Percentiles rank a stretch among this genome's conserved stretches.
Evolutionary conservation across 2,329 filamentous ascomycete species (phyloP).

Genomic region (Blastomyces silverae): DNA sequence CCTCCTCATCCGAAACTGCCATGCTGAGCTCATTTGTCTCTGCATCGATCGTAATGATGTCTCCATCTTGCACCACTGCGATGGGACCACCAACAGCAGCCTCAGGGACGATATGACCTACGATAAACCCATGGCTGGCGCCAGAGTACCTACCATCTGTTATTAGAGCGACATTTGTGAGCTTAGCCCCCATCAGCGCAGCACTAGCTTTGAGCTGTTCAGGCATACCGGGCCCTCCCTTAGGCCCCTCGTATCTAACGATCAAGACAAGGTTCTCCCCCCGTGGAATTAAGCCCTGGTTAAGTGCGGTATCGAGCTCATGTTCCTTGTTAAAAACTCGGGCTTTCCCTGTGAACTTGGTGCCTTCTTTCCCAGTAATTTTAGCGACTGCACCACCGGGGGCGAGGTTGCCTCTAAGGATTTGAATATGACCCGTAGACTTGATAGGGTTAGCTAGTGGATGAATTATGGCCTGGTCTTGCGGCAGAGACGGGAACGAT

Average conservation of each 20-base stretch:
- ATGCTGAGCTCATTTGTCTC: constrained; percentile 68
- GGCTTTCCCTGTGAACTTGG: constrained; percentile 71
- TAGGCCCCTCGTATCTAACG: constrained; percentile 89
- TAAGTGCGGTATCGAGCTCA: constrained; percentile 67
- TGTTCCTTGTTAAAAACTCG: constrained; percentile 82
- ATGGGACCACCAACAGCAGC: constrained; percentile 81
- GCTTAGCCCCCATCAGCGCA: constrained; percentile 84
- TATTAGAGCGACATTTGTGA: constrained; percentile 82
- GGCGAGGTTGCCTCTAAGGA: constrained; percentile 79
- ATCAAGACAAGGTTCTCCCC: constrained; percentile 81
- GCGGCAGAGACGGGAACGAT: constrained; percentile 67
- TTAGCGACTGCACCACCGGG: constrained; percentile 88
- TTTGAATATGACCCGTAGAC: constrained; percentile 75
- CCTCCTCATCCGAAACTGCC: constrained; percentile 63
- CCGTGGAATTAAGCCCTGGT: constrained; percentile 60
- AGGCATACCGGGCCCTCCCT: constrained; percentile 88
- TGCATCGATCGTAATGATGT: constrained; percentile 74
- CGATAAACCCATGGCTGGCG: constrained; percentile 84
- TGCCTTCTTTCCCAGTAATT: constrained; percentile 91
- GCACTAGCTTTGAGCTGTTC: constrained; percentile 85
- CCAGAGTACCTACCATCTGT: constrained; percentile 69
- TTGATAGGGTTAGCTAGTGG: constrained; percentile 80
- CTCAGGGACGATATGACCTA: constrained; percentile 86
- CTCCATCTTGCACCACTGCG: constrained; percentile 71
- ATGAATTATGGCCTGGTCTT: constrained; percentile 75